Conservation (phyloP, 306 rosid genomes). For the Fagus sylvatica region DNA sequence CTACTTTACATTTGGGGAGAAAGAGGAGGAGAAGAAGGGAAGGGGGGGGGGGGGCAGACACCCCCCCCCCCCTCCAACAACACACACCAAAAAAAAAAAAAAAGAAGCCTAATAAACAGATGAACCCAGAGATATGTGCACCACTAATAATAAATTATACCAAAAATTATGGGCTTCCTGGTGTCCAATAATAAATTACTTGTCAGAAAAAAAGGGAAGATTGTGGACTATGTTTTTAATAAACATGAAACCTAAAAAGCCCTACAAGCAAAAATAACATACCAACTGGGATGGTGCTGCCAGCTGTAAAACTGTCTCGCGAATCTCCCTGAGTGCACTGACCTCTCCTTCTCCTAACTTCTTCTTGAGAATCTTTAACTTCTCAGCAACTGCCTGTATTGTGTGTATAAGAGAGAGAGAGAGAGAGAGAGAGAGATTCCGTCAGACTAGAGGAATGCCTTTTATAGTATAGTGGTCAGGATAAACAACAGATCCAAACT, state of each 20-base stretch:
- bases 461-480: neutral
- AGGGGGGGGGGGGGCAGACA: neutral
- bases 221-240: neutral
- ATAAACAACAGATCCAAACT: neutral
- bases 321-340: conserved; percentile 71
- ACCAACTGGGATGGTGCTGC: conserved; percentile 78
- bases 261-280: conserved; percentile 30
- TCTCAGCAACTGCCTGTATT: conserved; percentile 67
- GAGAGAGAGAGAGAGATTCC: conserved; percentile 20
- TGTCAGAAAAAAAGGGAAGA: neutral
- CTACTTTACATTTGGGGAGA: too few relatives aligned
- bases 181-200: neutral
- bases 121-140: conserved; percentile 15
- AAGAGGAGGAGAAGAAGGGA: too few relatives aligned
- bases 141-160: neutral
- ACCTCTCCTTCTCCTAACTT: conserved; percentile 67
- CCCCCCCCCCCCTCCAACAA: too few relatives aligned
- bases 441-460: conserved; percentile 19
- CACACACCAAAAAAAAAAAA: too few relatives aligned
- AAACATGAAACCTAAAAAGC: conserved; percentile 10
- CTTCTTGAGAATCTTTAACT: conserved; percentile 57
- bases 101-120: neutral
- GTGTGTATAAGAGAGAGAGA: neutral
- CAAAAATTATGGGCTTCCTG: neutral
- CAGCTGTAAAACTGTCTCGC: conserved; percentile 76